phyloP scores from a whole-genome alignment of 805 yeast species.

The Kuraishia capsulata region DNA sequence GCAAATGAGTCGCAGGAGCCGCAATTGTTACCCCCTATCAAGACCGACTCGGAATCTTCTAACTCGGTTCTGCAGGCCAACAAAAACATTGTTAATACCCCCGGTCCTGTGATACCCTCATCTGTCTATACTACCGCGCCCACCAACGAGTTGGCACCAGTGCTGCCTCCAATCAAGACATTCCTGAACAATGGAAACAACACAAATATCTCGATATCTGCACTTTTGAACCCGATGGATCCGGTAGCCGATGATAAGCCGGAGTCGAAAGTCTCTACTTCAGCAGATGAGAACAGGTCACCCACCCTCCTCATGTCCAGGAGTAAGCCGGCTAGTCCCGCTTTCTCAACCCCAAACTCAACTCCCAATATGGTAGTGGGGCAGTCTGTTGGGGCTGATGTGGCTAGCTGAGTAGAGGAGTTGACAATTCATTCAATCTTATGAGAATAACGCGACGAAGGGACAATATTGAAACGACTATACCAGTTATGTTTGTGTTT shows the following conservation, averaged over 20 bases:
- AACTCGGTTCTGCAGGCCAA: background rate
- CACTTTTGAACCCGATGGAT: background rate
- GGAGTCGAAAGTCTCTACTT: background rate
- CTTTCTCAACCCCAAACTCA: background rate
- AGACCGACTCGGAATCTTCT: background rate
- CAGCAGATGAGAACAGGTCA: background rate
- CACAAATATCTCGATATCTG: background rate
- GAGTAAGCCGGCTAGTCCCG: background rate
- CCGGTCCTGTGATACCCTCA: too few relatives aligned
- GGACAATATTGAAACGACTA: too few relatives aligned
- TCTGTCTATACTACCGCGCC: too few relatives aligned
- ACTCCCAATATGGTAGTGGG: background rate
- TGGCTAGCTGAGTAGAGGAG: too few relatives aligned
- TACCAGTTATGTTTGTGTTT: too few relatives aligned
- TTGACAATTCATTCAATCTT: too few relatives aligned
- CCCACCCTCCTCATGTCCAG: background rate
- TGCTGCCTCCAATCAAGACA: background rate
- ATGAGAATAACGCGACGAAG: too few relatives aligned
- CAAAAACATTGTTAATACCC: background rate
- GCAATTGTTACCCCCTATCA: constrained; percentile 2
- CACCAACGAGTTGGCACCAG: background rate
- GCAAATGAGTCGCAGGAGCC: constrained; percentile 1
- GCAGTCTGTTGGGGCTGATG: too few relatives aligned
- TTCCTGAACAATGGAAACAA: background rate
- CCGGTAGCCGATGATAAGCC: background rate